These are phyloP conservation scores for Colletotrichum shisoi DNA, from an alignment of 2,329 filamentous ascomycete genomes.

Conservation along the genomic window DNA sequence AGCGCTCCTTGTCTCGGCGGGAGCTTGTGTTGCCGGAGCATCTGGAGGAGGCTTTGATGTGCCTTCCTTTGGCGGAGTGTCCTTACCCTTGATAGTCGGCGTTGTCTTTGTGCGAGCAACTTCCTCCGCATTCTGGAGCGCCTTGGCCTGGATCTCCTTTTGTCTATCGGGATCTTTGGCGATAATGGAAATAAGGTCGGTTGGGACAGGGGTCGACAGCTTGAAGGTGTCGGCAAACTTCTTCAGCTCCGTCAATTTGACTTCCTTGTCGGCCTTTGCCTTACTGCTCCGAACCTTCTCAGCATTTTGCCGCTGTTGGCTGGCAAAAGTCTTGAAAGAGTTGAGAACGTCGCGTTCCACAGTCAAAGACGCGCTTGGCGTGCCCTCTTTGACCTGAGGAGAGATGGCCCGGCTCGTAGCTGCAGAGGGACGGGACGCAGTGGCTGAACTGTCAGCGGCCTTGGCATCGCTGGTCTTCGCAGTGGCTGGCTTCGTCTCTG, in stretches of 20 bases:
- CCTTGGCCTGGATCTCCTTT: slow-evolving; percentile 89
- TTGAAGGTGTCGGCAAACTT: slow-evolving; percentile 96
- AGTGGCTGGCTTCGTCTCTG: slow-evolving; percentile 28
- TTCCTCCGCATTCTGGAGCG: slow-evolving; percentile 76
- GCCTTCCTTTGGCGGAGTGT: slow-evolving; percentile 58
- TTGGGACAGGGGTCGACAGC: slow-evolving; percentile 88
- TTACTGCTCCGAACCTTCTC: slow-evolving; percentile 66
- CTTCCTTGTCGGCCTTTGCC: slow-evolving; percentile 79
- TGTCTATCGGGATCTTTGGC: slow-evolving; percentile 97
- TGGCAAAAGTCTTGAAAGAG: slow-evolving; percentile 71
- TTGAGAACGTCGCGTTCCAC: slow-evolving; percentile 69
- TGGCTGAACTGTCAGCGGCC: slow-evolving; percentile 37
- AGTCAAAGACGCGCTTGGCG: slow-evolving; percentile 65
- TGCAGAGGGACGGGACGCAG: slow-evolving; percentile 49
- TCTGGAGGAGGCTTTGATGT: slow-evolving; percentile 51
- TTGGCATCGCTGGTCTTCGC: slow-evolving; percentile 21
- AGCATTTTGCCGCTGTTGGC: slow-evolving; percentile 61
- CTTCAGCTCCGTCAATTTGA: slow-evolving; percentile 92
- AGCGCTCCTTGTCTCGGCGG: slow-evolving; percentile 44
- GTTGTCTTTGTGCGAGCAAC: slow-evolving; percentile 58
- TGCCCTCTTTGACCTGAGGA: slow-evolving; percentile 51
- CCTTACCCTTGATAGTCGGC: slow-evolving; percentile 61
- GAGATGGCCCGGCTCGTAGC: slow-evolving; percentile 54
- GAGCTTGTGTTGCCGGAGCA: slow-evolving; percentile 35
- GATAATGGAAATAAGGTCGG: slow-evolving; percentile 90